phyloP scores from a whole-genome alignment of 306 rosid genomes.

The Trifolium repens region DNA sequence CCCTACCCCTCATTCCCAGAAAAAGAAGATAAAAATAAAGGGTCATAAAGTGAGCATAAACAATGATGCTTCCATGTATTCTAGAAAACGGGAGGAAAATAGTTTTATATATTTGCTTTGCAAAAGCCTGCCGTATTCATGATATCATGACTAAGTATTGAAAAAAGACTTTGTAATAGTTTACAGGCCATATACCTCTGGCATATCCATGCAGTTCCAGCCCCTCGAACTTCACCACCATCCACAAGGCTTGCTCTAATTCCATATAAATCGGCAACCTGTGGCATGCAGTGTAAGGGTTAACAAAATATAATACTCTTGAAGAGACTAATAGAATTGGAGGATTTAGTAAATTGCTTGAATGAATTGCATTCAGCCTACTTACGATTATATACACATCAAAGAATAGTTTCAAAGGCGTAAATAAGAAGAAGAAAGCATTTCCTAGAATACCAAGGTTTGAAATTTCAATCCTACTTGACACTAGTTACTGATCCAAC shows the following conservation, averaged over 20 bases:
- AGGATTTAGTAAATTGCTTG: constrained; percentile 2
- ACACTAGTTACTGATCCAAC: constrained; percentile 3
- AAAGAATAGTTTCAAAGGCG: not conserved
- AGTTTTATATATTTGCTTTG: constrained; percentile 6
- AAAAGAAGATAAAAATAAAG: not conserved
- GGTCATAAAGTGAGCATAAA: constrained; percentile 11
- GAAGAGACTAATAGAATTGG: not conserved
- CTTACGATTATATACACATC: not conserved
- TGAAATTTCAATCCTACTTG: not conserved
- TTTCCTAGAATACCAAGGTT: constrained; percentile 5
- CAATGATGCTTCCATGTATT: constrained; percentile 28
- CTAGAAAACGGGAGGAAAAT: not conserved
- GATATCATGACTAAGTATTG: not conserved
- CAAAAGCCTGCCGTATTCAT: constrained; percentile 21
- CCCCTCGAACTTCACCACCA: constrained; percentile 99
- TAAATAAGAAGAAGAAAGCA: not conserved
- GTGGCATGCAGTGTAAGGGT: constrained; percentile 40
- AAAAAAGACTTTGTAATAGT: constrained; percentile 29
- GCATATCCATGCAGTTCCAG: constrained; percentile 98
- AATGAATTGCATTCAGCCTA: not conserved
- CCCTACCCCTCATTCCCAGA: not conserved
- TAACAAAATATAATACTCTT: constrained; percentile 37
- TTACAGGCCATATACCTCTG: constrained; percentile 68
- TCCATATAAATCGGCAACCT: constrained; percentile 98
- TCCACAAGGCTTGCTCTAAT: constrained; percentile 90